phyloP scores from a whole-genome alignment of 2,329 filamentous ascomycete species.

The Exophiala sp. region DNA sequence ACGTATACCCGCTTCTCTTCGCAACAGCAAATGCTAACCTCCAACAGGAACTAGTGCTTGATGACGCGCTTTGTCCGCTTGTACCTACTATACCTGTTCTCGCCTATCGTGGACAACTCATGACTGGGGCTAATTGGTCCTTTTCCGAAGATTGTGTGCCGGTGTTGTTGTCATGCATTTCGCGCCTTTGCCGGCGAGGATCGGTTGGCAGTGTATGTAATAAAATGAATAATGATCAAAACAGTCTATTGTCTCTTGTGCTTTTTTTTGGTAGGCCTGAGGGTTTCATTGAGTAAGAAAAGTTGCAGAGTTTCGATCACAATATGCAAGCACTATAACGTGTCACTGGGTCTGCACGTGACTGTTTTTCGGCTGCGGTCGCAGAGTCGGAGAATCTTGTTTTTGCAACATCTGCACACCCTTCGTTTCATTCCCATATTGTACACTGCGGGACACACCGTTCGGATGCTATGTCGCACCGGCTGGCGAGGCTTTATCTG shows the following conservation, averaged over 20 bases:
- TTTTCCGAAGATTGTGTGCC: conserved; percentile 1
- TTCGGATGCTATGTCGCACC: conserved; percentile 19
- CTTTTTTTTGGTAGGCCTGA: neutral
- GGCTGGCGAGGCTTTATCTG: neutral
- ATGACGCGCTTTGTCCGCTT: conserved; percentile 1
- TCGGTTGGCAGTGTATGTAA: conserved; percentile 19
- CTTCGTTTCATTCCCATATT: neutral
- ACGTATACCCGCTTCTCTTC: conserved; percentile 28
- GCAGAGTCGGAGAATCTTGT: neutral
- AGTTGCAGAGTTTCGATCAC: too few relatives aligned
- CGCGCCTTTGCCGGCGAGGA: conserved; percentile 7
- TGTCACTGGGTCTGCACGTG: neutral
- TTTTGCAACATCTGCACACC: neutral
- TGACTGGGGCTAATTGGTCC: neutral
- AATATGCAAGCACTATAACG: neutral
- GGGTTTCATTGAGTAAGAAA: conserved; percentile 1
- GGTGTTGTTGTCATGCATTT: conserved; percentile 18
- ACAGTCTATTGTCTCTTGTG: neutral
- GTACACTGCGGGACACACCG: neutral
- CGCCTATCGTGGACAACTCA: too few relatives aligned
- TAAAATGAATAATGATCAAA: conserved; percentile 18
- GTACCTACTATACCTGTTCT: neutral
- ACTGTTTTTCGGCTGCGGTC: neutral
- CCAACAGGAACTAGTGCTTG: conserved; percentile 26
- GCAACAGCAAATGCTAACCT: conserved; percentile 21